Base-by-base conservation (phyloP, 805 yeast species). In the Wickerhamiella azyma region DNA sequence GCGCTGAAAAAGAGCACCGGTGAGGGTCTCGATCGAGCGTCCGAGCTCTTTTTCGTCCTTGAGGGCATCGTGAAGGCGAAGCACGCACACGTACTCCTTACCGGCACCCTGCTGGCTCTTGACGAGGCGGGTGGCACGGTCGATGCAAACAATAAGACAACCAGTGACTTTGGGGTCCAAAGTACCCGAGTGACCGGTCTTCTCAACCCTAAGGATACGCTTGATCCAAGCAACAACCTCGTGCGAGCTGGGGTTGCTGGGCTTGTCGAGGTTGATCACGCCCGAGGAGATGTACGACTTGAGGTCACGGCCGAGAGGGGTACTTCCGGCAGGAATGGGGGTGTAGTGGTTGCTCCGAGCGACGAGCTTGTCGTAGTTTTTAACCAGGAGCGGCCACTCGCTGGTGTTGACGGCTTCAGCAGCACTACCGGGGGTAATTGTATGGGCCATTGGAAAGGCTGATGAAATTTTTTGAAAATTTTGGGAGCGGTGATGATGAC, bases 101-200 rank as follows among this genome's bases (percentile, higher is more conserved):
- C 98, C 98, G 40, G 98, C 98, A 71, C 97, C 97, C 69, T 92
- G 98, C 71, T 92, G 98, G 46, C 96, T 85, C 68, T 92, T 92
- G 56, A 92, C 98, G 62, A 92, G 75, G 69, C 98, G 80, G 47
- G 98, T 92, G 49, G 98, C 98, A 65, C 96, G 79, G 68, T 92
- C 98, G 55, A 92, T 76, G 76, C 98, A 92, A 51, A 92, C 98
- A 65, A 92, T 92, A 65, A 92, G 74, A 74, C 98, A 92, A 55
- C 98, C 98, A 42, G 98, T 92, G 61, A 92, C 98, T 67, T 85
- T 85, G 54, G 98, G 98, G 72, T 92, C 98, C 66, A 92, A 75
- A 54, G 98, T 92, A 71, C 98, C 98, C 46, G 96, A 85, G 68
- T 92, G 98, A 70, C 98, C 98, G 50, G 98, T 92, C 67, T 92